Evolutionary conservation across 2,329 filamentous ascomycete genomes (phyloP).

Genomic region (Apiospora phragmitis): DNA sequence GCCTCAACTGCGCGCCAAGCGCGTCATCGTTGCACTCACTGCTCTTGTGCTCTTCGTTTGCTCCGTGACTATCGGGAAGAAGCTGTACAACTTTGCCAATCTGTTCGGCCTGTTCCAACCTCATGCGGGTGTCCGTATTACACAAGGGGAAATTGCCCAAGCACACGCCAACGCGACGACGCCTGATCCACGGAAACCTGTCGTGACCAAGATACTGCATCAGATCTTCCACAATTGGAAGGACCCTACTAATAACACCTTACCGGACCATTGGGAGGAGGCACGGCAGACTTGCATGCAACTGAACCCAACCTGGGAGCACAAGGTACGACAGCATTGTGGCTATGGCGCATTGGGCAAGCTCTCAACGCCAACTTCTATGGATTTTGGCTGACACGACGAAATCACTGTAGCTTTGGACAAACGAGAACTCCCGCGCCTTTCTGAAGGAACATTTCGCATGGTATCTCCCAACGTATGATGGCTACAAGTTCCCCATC

Average conservation of each 20-base stretch:
- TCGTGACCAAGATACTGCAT: conserved; percentile 32
- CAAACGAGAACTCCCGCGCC: conserved; percentile 65
- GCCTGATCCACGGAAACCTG: conserved; percentile 9
- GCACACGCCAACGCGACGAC: conserved; percentile 11
- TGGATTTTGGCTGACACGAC: neutral
- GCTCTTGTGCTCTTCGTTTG: neutral
- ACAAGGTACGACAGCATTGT: conserved; percentile 22
- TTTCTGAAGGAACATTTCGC: conserved; percentile 75
- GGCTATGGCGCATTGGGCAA: neutral
- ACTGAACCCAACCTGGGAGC: conserved; percentile 28
- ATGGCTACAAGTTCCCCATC: conserved; percentile 72
- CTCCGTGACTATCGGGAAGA: neutral
- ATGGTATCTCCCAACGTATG: conserved; percentile 77
- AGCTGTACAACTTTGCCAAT: neutral
- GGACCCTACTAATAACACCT: conserved; percentile 20
- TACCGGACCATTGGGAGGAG: conserved; percentile 28
- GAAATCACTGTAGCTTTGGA: conserved; percentile 64
- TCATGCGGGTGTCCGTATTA: conserved; percentile 16
- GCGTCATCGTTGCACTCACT: neutral
- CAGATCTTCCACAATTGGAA: conserved; percentile 32
- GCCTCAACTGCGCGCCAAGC: conserved; percentile 1
- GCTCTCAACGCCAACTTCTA: neutral
- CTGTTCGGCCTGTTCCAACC: conserved; percentile 15
- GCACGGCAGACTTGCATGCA: conserved; percentile 24
- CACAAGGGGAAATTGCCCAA: conserved; percentile 14